A percentile compares a stretch with the other conserved stretches of the same genome.
Conservation (phyloP, 306 rosid genomes). For the Medicago arabica region DNA sequence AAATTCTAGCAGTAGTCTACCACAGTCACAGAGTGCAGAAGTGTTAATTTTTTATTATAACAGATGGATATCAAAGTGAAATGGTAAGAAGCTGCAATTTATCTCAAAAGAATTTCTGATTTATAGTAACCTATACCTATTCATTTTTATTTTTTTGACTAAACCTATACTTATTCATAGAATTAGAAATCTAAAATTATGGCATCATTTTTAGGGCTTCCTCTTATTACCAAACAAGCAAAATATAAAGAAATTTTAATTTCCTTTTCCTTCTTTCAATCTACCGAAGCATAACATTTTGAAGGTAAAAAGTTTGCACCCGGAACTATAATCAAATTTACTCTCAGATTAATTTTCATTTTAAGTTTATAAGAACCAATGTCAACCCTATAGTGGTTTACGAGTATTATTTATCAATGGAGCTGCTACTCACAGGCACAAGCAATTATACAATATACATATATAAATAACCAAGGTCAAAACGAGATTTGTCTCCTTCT, state of each 20-base stretch:
- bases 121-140: too few relatives aligned
- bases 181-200: too few relatives aligned
- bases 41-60: background rate
- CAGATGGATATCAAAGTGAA: background rate
- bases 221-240: too few relatives aligned
- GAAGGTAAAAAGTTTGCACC: background rate
- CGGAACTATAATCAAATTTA: conserved; percentile 7
- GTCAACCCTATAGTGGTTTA: background rate
- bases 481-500: background rate
- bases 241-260: too few relatives aligned
- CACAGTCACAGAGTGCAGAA: background rate
- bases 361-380: background rate
- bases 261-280: too few relatives aligned
- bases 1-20: background rate
- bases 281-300: too few relatives aligned
- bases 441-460: background rate
- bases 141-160: too few relatives aligned
- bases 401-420: background rate
- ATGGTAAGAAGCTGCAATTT: background rate
- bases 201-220: too few relatives aligned
- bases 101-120: conserved; percentile 6
- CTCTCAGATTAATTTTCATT: background rate
- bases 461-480: too few relatives aligned
- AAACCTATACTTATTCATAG: too few relatives aligned
- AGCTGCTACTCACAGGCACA: background rate